A percentile compares a stretch with the other conserved stretches of the same genome.
phyloP scores from a whole-genome alignment of 345 rosid genomes.

The Limnanthes douglasii region DNA sequence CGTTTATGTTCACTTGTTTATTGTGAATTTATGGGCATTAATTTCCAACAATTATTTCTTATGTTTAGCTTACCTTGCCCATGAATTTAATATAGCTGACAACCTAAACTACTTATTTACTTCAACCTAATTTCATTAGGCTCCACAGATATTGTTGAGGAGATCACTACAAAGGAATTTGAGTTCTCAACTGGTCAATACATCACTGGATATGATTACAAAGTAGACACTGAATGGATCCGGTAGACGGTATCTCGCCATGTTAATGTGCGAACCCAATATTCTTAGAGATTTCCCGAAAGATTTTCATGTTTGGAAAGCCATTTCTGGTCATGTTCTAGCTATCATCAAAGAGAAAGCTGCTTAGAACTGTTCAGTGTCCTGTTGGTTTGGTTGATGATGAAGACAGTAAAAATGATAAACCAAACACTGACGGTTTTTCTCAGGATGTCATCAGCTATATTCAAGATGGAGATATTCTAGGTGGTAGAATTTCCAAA shows the following conservation, averaged over 20 bases:
- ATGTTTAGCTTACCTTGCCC: too few relatives aligned
- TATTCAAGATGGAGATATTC: constrained; percentile 59
- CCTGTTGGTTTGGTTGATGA: constrained; percentile 20
- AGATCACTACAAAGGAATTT: too few relatives aligned
- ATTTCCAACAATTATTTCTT: too few relatives aligned
- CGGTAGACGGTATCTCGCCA: constrained; percentile 65
- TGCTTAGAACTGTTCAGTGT: constrained; percentile 47
- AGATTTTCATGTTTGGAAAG: constrained; percentile 47
- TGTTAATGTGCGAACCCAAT: constrained; percentile 46
- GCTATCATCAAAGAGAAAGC: constrained; percentile 45
- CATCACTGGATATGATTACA: constrained; percentile 67
- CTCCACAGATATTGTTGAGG: too few relatives aligned
- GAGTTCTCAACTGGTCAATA: constrained; percentile 41
- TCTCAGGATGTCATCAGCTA: constrained; percentile 24
- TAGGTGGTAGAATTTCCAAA: constrained; percentile 81
- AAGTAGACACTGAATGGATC: constrained; percentile 77
- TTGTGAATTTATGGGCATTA: too few relatives aligned
- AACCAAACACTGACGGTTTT: constrained; percentile 11
- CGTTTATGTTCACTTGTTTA: too few relatives aligned
- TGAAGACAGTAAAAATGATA: constrained; percentile 11
- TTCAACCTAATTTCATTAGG: too few relatives aligned
- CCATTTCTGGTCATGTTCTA: constrained; percentile 50
- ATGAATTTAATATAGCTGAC: too few relatives aligned
- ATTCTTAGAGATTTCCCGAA: constrained; percentile 61
- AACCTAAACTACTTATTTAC: too few relatives aligned